phyloP scores from a whole-genome alignment of 331 rosid species.

The Acacia pycnantha region DNA sequence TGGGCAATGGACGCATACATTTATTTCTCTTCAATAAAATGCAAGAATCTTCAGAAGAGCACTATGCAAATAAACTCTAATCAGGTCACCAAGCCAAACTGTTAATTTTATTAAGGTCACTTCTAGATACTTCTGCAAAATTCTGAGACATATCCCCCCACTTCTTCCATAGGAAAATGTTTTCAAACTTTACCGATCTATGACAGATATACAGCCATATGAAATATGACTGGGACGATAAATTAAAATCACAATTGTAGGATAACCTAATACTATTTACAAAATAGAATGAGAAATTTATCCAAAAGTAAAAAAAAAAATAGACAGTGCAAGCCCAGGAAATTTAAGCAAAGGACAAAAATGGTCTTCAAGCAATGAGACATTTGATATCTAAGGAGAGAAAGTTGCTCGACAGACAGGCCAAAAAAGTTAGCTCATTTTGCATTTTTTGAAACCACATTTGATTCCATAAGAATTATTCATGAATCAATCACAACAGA shows the following conservation, averaged over 20 bases:
- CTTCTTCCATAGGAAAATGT: background rate
- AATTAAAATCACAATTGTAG: background rate
- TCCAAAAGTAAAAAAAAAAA: background rate
- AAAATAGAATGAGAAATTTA: slow-evolving; percentile 3
- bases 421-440: background rate
- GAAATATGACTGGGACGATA: too few relatives aligned
- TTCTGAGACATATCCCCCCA: background rate
- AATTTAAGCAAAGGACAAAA: background rate
- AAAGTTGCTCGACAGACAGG: background rate
- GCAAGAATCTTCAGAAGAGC: background rate
- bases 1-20: background rate
- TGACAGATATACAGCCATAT: too few relatives aligned
- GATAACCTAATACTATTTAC: background rate
- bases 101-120: too few relatives aligned
- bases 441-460: background rate
- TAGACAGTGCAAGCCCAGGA: background rate
- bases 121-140: background rate
- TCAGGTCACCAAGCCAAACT: background rate
- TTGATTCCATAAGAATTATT: background rate
- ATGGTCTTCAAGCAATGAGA: background rate
- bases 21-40: background rate
- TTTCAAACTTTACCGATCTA: background rate
- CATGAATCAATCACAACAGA: slow-evolving; percentile 6
- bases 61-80: background rate
- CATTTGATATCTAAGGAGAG: background rate